Conservation (phyloP, 805 yeast species). For the Scheffersomyces ergatensis region DNA sequence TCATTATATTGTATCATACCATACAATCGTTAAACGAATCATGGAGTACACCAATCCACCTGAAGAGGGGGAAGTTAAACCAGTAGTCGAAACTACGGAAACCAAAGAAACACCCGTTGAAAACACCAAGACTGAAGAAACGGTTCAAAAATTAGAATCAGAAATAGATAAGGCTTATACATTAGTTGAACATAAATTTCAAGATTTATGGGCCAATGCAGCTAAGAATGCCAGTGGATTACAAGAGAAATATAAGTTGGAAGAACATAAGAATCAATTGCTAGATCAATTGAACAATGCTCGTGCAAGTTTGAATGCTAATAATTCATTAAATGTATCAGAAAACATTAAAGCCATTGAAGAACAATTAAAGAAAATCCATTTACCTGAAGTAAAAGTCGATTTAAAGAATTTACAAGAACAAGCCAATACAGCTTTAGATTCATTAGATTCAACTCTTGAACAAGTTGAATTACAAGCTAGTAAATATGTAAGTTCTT, state of each 20-base stretch:
- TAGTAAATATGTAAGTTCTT: constrained; percentile 52
- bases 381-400: constrained; percentile 15
- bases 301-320: constrained; percentile 17
- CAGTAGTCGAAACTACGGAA: constrained; percentile 1
- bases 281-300: constrained; percentile 26
- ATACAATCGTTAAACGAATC: no score
- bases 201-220: constrained; percentile 31
- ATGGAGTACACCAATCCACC: constrained; percentile 37
- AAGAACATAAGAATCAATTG: constrained; percentile 25
- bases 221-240: constrained; percentile 27
- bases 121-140: constrained; percentile 46
- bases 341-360: constrained; percentile 23
- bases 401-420: constrained; percentile 16
- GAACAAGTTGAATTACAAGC: constrained; percentile 74
- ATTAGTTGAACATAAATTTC: constrained; percentile 39
- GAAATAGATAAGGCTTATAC: constrained; percentile 52
- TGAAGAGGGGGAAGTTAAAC: constrained; percentile 13
- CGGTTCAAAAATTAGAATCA: constrained; percentile 49
- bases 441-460: constrained; percentile 65
- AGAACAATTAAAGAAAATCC: constrained; percentile 22
- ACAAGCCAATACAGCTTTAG: constrained; percentile 57
- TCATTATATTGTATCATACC: no score
- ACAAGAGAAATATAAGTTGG: constrained; percentile 26
- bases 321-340: constrained; percentile 13
- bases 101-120: constrained; percentile 6